Percentiles rank a stretch among this genome's conserved stretches.
These are phyloP conservation scores for Termitomyces sp. DNA, from an alignment of 768 basidiomycete species.

Conservation along the genomic window DNA sequence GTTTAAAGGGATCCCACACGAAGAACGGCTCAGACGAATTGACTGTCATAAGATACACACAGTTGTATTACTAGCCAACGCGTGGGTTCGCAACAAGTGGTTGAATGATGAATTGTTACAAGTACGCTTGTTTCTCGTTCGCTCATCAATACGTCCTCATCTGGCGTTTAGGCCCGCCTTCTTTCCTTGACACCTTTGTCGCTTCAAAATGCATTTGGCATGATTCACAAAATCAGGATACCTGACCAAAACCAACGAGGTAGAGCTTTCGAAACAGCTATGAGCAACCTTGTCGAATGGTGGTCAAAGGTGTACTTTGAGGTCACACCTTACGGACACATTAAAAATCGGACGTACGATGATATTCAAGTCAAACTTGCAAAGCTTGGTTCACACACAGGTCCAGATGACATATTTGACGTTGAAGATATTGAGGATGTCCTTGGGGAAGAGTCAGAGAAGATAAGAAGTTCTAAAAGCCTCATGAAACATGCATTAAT, in stretches of 20 bases:
- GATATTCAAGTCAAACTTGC: constrained; percentile 50
- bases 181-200: constrained; percentile 80
- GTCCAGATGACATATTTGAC: constrained; percentile 25
- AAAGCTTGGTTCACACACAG: constrained; percentile 22
- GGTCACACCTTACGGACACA: constrained; percentile 55
- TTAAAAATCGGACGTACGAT: constrained; percentile 73
- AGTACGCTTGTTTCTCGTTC: constrained; percentile 37
- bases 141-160: neutral
- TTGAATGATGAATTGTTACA: constrained; percentile 79
- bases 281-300: constrained; percentile 74
- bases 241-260: constrained; percentile 81
- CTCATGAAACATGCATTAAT: constrained; percentile 91
- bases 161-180: constrained; percentile 67
- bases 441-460: constrained; percentile 56
- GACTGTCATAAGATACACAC: constrained; percentile 90
- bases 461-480: constrained; percentile 72
- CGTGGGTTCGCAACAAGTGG: constrained; percentile 74
- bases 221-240: constrained; percentile 74
- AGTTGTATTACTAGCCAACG: constrained; percentile 71
- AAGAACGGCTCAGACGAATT: constrained; percentile 70
- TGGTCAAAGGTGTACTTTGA: constrained; percentile 75
- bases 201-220: constrained; percentile 74
- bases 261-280: constrained; percentile 80
- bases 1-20: constrained; percentile 49
- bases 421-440: constrained; percentile 40